Conservation (phyloP, 106 monocot genomes). For the Cymbidium sinense region DNA sequence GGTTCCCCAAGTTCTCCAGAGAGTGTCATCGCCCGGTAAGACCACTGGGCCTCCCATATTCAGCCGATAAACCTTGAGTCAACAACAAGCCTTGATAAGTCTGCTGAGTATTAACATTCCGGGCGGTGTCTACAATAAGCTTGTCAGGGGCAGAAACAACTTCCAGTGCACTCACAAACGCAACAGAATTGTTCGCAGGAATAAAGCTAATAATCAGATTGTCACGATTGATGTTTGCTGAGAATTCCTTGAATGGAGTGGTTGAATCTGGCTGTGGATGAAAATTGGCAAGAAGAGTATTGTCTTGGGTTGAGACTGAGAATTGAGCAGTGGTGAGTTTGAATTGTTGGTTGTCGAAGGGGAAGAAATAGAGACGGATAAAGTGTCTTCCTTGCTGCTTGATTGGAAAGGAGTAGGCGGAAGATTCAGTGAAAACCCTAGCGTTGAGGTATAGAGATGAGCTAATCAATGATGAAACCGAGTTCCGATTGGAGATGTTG, state of each 20-base stretch:
- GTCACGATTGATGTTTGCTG: not conserved
- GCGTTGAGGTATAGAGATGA: constrained; percentile 6
- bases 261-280: not conserved
- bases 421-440: constrained; percentile 1
- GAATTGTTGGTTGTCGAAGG: constrained; percentile 1
- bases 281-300: not conserved
- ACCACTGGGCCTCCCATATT: constrained; percentile 64
- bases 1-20: constrained; percentile 60
- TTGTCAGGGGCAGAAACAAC: constrained; percentile 18
- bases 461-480: constrained; percentile 17
- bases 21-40: constrained; percentile 44
- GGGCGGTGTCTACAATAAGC: constrained; percentile 34
- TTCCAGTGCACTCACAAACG: constrained; percentile 10
- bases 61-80: constrained; percentile 41
- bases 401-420: constrained; percentile 11
- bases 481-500: constrained; percentile 21
- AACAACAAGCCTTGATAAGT: constrained; percentile 26
- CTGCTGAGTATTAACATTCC: constrained; percentile 26
- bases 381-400: constrained; percentile 7
- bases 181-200: not conserved
- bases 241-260: constrained; percentile 7
- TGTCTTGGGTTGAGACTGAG: constrained; percentile 4
- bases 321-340: constrained; percentile 6
- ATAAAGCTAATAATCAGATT: constrained; percentile 1
- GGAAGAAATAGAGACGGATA: constrained; percentile 15